A percentile compares a stretch with the other conserved stretches of the same genome.
These are phyloP conservation scores for Cicer cuneatum DNA, from an alignment of 306 rosid species.

Conservation along the genomic window DNA sequence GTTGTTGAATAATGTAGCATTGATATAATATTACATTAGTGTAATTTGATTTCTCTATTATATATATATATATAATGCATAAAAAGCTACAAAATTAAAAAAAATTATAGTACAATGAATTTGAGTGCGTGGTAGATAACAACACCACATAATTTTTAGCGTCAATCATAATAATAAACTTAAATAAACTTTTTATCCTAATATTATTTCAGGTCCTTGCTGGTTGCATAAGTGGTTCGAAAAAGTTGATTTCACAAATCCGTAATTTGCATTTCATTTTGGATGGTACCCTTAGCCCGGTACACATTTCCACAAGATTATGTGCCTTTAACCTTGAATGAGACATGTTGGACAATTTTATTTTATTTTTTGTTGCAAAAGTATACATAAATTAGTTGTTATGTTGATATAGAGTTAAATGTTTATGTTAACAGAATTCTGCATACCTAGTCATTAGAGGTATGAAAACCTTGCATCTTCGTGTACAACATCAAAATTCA, in stretches of 20 bases:
- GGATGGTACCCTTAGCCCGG: slow-evolving; percentile 92
- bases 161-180: too few species aligned
- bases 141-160: too few species aligned
- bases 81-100: too few species aligned
- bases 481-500: slow-evolving; percentile 85
- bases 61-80: too few species aligned
- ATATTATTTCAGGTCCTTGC: slow-evolving; percentile 66
- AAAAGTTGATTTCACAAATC: slow-evolving; percentile 64
- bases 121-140: too few species aligned
- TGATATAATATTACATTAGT: too few species aligned
- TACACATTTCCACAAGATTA: slow-evolving; percentile 48
- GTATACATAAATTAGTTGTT: background rate
- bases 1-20: too few species aligned
- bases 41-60: too few species aligned
- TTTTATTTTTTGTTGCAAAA: background rate
- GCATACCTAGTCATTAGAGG: slow-evolving; percentile 91
- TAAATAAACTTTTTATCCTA: background rate
- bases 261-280: slow-evolving; percentile 81
- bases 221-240: slow-evolving; percentile 85
- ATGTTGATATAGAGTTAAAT: background rate
- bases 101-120: too few species aligned
- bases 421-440: slow-evolving; percentile 67
- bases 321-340: background rate
- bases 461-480: slow-evolving; percentile 92
- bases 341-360: background rate